Evolutionary conservation across 805 yeast species (phyloP), one percentile per base, ranked within the genome.

Genomic region (Cephaloascus albidus): DNA sequence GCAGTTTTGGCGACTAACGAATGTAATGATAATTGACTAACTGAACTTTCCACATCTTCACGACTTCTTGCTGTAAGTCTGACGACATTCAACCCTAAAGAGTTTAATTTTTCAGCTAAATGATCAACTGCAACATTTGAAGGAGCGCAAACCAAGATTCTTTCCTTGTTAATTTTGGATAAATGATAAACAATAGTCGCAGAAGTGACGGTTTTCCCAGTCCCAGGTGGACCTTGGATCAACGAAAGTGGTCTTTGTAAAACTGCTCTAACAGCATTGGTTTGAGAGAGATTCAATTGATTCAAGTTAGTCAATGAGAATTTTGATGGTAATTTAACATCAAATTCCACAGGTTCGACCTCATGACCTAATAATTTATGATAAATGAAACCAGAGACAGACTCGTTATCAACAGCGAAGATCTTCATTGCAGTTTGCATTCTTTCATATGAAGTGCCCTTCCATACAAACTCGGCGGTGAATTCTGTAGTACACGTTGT

Each of bases 161-260:
- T 74, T 36, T 76, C 79, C 40, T 74, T 74, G 48, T 74, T 76
- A 43, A 79, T 52, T 42, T 76, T 74, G 3, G 78, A 68, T 39
- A 87, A 62, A 51, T 86, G 95, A 49, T 85, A 81, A 23, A 88
- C 75, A 42, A 89, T 85, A 0, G 95, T 81, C 2, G 96, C 90
- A 0, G 96, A 86, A 0, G 96, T 88, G 14, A 86, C 94, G 1
- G 97, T 89, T 54, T 89, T 89, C 55, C 97, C 97, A 0, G 97
- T 89, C 46, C 95, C 95, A 3, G 97, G 97, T 8, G 97, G 97
- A 15, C 97, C 97, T 57, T 89, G 96, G 45, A 87, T 86, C 47
- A 87, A 68, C 4, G 93, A 75, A 35, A 88, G 64, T 2, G 95
- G 95, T 46, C 77, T 68, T 49, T 72, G 73, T 42, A 87, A 57